A percentile compares a stretch with the other conserved stretches of the same genome.
phyloP scores from a whole-genome alignment of 495 filamentous ascomycete species.

The Neurospora sp. region DNA sequence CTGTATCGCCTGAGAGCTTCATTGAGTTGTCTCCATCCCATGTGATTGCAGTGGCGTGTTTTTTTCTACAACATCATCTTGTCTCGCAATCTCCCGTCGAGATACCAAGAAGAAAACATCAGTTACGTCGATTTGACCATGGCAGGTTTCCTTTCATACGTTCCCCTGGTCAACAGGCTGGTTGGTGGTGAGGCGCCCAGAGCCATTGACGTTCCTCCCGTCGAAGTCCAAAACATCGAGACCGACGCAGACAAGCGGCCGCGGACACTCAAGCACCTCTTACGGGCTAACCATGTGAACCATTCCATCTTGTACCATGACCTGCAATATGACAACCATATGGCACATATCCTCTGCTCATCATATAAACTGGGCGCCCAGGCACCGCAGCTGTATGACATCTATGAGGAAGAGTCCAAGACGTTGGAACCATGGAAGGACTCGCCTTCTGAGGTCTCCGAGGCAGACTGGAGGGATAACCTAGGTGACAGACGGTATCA shows the following conservation, averaged over 20 bases:
- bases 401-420: constrained; percentile 70
- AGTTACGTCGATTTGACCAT: constrained; percentile 9
- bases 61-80: background rate
- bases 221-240: constrained; percentile 70
- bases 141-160: constrained; percentile 37
- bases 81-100: background rate
- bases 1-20: background rate
- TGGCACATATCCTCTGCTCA: constrained; percentile 73
- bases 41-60: background rate
- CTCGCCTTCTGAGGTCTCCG: constrained; percentile 70
- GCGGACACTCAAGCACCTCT: constrained; percentile 76
- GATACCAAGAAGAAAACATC: background rate
- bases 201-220: constrained; percentile 55
- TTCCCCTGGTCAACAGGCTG: constrained; percentile 37
- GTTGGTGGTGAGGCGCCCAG: constrained; percentile 17
- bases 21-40: background rate
- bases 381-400: constrained; percentile 54
- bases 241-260: constrained; percentile 65
- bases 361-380: constrained; percentile 76
- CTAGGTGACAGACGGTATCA: constrained; percentile 73
- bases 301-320: constrained; percentile 73
- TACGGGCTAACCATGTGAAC: constrained; percentile 86
- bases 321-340: constrained; percentile 77
- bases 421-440: constrained; percentile 71
- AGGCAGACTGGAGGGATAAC: constrained; percentile 77